Evolutionary conservation across 2,329 filamentous ascomycete species (phyloP).

Genomic region (Xylaria multiplex): DNA sequence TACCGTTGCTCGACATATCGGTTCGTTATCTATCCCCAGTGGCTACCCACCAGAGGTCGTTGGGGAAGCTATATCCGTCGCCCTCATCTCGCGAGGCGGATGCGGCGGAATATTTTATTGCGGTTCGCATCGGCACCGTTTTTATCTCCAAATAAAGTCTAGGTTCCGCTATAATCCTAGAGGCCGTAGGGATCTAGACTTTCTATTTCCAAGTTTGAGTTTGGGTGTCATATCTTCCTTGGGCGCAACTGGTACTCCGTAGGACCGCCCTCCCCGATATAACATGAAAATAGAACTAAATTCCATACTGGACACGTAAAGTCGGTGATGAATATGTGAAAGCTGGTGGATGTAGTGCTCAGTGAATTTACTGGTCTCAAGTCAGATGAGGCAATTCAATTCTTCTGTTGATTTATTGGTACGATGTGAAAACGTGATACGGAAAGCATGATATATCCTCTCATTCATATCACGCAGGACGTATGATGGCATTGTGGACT

Average conservation of each 20-base stretch:
- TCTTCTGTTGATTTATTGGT: background rate
- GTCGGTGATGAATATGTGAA: too few relatives aligned
- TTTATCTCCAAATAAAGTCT: background rate
- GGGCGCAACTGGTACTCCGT: background rate
- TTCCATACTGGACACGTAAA: too few relatives aligned
- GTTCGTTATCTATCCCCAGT: too few relatives aligned
- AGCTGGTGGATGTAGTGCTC: too few relatives aligned
- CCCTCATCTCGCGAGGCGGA: too few relatives aligned
- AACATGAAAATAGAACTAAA: slow-evolving; percentile 11
- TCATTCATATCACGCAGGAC: too few relatives aligned
- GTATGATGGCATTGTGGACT: too few relatives aligned
- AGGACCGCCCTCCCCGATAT: background rate
- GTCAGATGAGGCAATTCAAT: background rate
- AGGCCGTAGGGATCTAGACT: background rate
- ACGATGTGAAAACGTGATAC: background rate
- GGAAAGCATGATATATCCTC: too few relatives aligned
- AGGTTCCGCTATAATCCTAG: background rate
- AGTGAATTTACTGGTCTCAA: background rate
- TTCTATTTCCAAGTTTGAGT: background rate
- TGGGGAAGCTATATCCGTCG: too few relatives aligned
- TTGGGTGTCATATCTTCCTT: background rate
- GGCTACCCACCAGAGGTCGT: too few relatives aligned
- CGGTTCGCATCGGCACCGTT: background rate
- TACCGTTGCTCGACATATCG: too few relatives aligned
- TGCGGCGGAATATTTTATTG: too few relatives aligned